Evolutionary conservation across 768 basidiomycete species (phyloP), one percentile per base, ranked within the genome.

Genomic region (Termitomyces heimii): DNA sequence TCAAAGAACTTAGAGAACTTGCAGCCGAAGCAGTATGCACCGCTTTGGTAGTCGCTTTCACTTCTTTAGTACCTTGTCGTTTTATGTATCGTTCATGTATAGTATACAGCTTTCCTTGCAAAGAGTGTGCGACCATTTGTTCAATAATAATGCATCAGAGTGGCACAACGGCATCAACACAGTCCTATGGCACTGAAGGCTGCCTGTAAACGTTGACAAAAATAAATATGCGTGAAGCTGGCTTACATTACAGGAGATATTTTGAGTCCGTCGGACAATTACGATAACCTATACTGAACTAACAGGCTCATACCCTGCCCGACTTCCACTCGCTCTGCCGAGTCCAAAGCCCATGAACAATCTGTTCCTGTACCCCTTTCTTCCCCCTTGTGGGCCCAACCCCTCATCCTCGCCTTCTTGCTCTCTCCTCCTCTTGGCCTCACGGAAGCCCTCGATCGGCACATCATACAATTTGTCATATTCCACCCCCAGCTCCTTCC

Each of bases 391-490:
- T 16, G 53, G 50, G 18, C 57, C 64, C 54, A 55, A 46, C 32
- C 47, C 65, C 65, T 75, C 79, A 56, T 80, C 84, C 32, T 84
- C 82, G 20, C 82, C 85, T 65, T 88, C 87, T 66, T 71, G 72
- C 67, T 80, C 77, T 64, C 78, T 77, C 68, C 77, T 75, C 68
- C 69, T 73, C 74, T 87, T 85, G 62, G 85, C 89, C 70, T 90
- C 89, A 53, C 72, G 70, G 68, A 94, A 93, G 13, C 94, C 94
- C 67, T 94, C 94, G 3, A 76, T 60, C 5, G 95, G 94, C 26
- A 98, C 84, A 71, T 94, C 92, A 73, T 95, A 96, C 68, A 97
- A 68, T 62, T 78, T 76, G 54, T 92, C 90, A 73, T 97, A 99
- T 68, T 95, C 88, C 46, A 99, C 90, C 2, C 92, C 92, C 26